Evolutionary conservation across 495 filamentous ascomycete genomes (phyloP).

Genomic region (Clavariopsis aquatica): DNA sequence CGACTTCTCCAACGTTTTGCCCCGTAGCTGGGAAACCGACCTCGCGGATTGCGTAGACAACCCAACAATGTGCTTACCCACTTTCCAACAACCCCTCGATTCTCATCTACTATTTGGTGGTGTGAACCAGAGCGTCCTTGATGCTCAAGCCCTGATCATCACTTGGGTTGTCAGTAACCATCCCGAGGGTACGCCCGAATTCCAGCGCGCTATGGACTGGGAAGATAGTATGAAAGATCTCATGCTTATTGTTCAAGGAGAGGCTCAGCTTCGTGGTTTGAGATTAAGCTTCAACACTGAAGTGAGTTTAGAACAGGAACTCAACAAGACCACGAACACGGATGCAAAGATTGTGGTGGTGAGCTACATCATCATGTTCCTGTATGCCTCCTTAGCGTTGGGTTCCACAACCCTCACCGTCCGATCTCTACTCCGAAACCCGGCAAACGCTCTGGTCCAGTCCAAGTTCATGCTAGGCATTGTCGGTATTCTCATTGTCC

Average conservation of each 20-base stretch:
- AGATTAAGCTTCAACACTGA: conserved; percentile 93
- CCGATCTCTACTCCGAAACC: conserved; percentile 73
- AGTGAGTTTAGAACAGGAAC: conserved; percentile 86
- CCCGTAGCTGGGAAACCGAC: conserved; percentile 65
- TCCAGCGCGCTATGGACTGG: conserved; percentile 81
- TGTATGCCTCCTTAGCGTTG: conserved; percentile 89
- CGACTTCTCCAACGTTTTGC: conserved; percentile 61
- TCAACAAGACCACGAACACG: conserved; percentile 95
- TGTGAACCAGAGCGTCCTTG: conserved; percentile 66
- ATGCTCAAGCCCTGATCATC: conserved; percentile 75
- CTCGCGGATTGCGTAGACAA: conserved; percentile 71
- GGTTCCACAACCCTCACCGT: conserved; percentile 81
- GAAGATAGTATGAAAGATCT: conserved; percentile 72
- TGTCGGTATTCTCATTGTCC: conserved; percentile 86
- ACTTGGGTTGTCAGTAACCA: conserved; percentile 98
- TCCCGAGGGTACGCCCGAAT: conserved; percentile 66
- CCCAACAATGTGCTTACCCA: conserved; percentile 79
- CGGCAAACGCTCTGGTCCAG: conserved; percentile 80
- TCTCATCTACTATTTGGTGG: conserved; percentile 86
- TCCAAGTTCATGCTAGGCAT: conserved; percentile 94
- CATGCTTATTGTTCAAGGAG: conserved; percentile 72
- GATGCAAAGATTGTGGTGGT: conserved; percentile 96
- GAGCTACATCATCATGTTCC: conserved; percentile 98
- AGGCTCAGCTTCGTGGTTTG: conserved; percentile 75
- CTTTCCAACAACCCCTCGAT: conserved; percentile 80